Percentiles rank a stretch among this genome's conserved stretches.
Evolutionary conservation across 371 early-diverging fungal species (phyloP).

Genomic region (Zopfochytrium polystomum): DNA sequence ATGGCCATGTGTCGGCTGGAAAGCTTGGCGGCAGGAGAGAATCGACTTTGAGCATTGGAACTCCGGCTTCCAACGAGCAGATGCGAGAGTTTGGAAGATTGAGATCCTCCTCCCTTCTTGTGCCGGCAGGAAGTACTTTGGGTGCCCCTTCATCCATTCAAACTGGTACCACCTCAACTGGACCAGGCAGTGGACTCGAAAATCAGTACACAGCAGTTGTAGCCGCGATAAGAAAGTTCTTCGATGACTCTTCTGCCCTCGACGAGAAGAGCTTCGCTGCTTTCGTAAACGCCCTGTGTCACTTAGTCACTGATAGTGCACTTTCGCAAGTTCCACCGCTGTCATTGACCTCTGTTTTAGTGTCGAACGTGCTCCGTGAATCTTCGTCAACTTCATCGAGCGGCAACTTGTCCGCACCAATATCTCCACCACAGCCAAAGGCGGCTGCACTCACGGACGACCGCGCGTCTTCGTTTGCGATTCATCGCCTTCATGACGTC

Average conservation of each 20-base stretch:
- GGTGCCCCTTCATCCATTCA: too few species aligned
- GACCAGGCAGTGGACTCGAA: constrained; percentile 18
- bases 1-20: constrained; percentile 56
- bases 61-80: not conserved
- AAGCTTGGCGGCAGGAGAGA: constrained; percentile 38
- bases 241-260: constrained; percentile 67
- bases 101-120: not conserved
- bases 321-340: not conserved
- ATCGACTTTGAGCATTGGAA: not conserved
- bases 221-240: constrained; percentile 58
- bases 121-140: too few species aligned
- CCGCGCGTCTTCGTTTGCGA: constrained; percentile 79
- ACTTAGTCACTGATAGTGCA: constrained; percentile 52
- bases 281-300: constrained; percentile 69
- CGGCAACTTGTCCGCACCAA: too few species aligned
- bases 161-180: constrained; percentile 9
- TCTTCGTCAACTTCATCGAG: not conserved
- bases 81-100: not conserved
- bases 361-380: not conserved
- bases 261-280: constrained; percentile 63
- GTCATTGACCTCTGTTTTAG: not conserved
- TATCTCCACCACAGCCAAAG: not conserved
- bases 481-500: constrained; percentile 64
- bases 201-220: constrained; percentile 31
- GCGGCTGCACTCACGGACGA: constrained; percentile 44